phyloP scores from a whole-genome alignment of 306 rosid species.

The Canavalia gladiata region DNA sequence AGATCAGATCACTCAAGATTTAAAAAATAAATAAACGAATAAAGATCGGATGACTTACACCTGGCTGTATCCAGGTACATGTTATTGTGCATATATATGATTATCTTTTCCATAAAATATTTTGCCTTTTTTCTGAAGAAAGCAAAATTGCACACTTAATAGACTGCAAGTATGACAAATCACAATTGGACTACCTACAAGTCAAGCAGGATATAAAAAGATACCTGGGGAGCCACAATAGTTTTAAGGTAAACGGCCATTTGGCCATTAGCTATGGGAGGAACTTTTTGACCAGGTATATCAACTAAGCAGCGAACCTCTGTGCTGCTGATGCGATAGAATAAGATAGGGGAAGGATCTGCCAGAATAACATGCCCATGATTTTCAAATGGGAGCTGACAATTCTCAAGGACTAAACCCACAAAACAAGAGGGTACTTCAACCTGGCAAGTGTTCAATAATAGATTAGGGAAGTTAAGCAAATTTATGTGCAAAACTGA shows the following conservation, averaged over 20 bases:
- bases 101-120: too few species aligned
- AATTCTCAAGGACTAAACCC: slow-evolving; percentile 67
- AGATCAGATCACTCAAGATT: too few species aligned
- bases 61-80: too few species aligned
- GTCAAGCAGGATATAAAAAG: not conserved
- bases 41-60: too few species aligned
- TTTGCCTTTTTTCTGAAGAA: too few species aligned
- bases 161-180: not conserved
- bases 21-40: too few species aligned
- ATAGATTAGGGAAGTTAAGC: slow-evolving; percentile 2
- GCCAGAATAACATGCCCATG: slow-evolving; percentile 72
- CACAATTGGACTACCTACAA: not conserved
- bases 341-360: slow-evolving; percentile 65
- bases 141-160: not conserved
- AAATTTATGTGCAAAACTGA: slow-evolving; percentile 26
- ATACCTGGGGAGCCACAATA: slow-evolving; percentile 72
- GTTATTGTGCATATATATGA: too few species aligned
- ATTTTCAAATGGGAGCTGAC: slow-evolving; percentile 65
- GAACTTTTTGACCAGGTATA: slow-evolving; percentile 65
- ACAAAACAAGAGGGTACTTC: slow-evolving; percentile 64
- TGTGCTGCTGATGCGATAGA: slow-evolving; percentile 68
- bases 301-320: slow-evolving; percentile 70
- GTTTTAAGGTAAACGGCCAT: slow-evolving; percentile 64
- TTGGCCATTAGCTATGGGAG: slow-evolving; percentile 57
- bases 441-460: slow-evolving; percentile 46